phyloP scores from a whole-genome alignment of 2,329 filamentous ascomycete species.

The Xylaria arbuscula region DNA sequence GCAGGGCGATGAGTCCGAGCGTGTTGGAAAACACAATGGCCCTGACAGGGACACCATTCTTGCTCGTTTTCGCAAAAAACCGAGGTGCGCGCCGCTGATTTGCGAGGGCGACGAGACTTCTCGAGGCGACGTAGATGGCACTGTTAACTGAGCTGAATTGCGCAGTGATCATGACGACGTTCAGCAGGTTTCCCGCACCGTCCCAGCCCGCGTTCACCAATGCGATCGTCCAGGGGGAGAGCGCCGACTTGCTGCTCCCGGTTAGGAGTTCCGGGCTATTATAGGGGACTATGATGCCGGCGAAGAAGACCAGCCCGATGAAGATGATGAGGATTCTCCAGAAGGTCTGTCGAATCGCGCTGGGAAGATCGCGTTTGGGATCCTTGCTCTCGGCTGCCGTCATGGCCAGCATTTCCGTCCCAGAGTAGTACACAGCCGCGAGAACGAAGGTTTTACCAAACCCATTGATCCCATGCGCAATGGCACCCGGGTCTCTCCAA shows the following conservation, averaged over 20 bases:
- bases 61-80: slow-evolving; percentile 47
- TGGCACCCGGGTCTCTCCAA: slow-evolving; percentile 51
- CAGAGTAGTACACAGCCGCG: slow-evolving; percentile 52
- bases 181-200: slow-evolving; percentile 48
- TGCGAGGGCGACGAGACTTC: slow-evolving; percentile 48
- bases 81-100: slow-evolving; percentile 44
- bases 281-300: slow-evolving; percentile 51
- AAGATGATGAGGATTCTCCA: slow-evolving; percentile 51
- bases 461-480: slow-evolving; percentile 51
- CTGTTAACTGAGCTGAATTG: slow-evolving; percentile 52
- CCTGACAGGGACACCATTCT: slow-evolving; percentile 45
- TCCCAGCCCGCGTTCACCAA: slow-evolving; percentile 47
- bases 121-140: slow-evolving; percentile 49
- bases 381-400: slow-evolving; percentile 51
- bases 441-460: slow-evolving; percentile 53
- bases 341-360: slow-evolving; percentile 49
- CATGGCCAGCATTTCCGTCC: slow-evolving; percentile 53
- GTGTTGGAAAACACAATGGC: slow-evolving; percentile 49
- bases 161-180: slow-evolving; percentile 52
- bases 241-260: slow-evolving; percentile 46
- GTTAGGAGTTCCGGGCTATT: slow-evolving; percentile 52
- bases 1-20: slow-evolving; percentile 48
- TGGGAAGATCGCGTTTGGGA: slow-evolving; percentile 48
- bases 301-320: slow-evolving; percentile 50
- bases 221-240: slow-evolving; percentile 50